phyloP scores from a whole-genome alignment of 129 eudicot species.

The sunflower (Helianthus annuus) region HanXRQr2.0-SUNRISE NC_035441.2:176305083-176305582 shows the following conservation, averaged over 20 bases:
- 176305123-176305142: conserved; percentile 44
- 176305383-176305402: conserved; percentile 58
- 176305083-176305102: conserved; percentile 39
- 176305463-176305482: conserved; percentile 43
- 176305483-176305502: conserved; percentile 53
- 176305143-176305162: conserved; percentile 52
- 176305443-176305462: conserved; percentile 61
- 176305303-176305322: conserved; percentile 50
- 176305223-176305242: conserved; percentile 6
- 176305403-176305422: conserved; percentile 41
- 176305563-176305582: conserved; percentile 50
- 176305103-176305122: conserved; percentile 31
- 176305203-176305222: not conserved
- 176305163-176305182: conserved; percentile 27
- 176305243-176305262: conserved; percentile 26
- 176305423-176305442: conserved; percentile 45
- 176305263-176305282: conserved; percentile 59
- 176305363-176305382: conserved; percentile 60
- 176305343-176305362: conserved; percentile 76
- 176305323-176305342: conserved; percentile 65
- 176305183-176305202: not conserved
- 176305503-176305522: conserved; percentile 53
- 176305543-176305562: conserved; percentile 68
- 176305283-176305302: conserved; percentile 49
- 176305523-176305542: conserved; percentile 55